These are phyloP conservation scores for Lactarius vividus DNA, from an alignment of 768 basidiomycete species.

Conservation along the genomic window DNA sequence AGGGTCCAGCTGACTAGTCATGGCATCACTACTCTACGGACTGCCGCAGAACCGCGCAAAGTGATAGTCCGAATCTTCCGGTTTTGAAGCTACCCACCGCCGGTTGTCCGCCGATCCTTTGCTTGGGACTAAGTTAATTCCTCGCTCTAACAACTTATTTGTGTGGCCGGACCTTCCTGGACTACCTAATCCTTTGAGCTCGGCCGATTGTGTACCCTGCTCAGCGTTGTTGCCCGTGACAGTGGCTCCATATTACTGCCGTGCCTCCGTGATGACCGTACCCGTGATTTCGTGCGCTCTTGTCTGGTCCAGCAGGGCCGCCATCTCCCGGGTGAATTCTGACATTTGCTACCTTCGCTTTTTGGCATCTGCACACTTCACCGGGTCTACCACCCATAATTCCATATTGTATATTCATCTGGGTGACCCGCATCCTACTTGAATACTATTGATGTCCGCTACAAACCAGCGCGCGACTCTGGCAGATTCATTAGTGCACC, in stretches of 20 bases:
- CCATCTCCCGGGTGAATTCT: neutral
- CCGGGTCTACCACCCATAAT: neutral
- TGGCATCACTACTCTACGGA: neutral
- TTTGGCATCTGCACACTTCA: neutral
- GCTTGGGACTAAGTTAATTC: neutral
- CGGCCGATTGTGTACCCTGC: neutral
- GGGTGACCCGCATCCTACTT: neutral
- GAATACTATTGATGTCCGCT: neutral
- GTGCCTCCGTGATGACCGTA: neutral
- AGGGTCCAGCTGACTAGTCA: neutral
- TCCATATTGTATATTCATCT: neutral
- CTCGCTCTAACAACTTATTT: neutral
- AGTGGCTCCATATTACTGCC: neutral
- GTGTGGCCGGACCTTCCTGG: neutral
- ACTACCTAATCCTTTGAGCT: neutral
- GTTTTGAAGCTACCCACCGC: neutral
- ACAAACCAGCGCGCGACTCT: neutral
- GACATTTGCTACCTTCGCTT: neutral
- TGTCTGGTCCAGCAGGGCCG: neutral
- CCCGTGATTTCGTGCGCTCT: neutral
- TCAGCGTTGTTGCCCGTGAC: neutral
- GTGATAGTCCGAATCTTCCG: neutral
- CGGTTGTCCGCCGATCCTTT: neutral
- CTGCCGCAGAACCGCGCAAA: neutral
- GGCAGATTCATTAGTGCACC: neutral